A percentile compares a stretch with the other conserved stretches of the same genome.
These are phyloP conservation scores for Phallus indusiatus DNA, from an alignment of 768 basidiomycete species.

Conservation along the genomic window DNA sequence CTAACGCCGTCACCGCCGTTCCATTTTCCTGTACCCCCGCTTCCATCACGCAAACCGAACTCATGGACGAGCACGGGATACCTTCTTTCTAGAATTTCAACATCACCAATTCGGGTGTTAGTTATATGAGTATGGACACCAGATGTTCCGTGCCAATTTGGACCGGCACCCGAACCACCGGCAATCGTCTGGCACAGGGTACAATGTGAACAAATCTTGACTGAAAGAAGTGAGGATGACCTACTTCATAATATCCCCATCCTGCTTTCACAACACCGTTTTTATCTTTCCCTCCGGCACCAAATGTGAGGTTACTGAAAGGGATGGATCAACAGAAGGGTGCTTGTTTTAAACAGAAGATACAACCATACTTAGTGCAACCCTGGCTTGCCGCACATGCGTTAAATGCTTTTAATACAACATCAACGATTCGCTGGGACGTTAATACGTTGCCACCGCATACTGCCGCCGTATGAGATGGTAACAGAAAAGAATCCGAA, in stretches of 20 bases:
- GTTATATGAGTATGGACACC: constrained; percentile 94
- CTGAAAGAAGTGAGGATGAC: constrained; percentile 6
- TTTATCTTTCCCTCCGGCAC: constrained; percentile 76
- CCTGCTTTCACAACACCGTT: constrained; percentile 67
- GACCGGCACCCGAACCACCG: constrained; percentile 88
- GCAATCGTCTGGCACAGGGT: constrained; percentile 64
- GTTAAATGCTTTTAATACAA: constrained; percentile 86
- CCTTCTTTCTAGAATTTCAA: constrained; percentile 87
- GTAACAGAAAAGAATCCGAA: constrained; percentile 64
- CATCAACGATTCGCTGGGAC: constrained; percentile 89
- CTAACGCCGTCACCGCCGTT: constrained; percentile 78
- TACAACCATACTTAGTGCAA: constrained; percentile 66
- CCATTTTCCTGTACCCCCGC: constrained; percentile 64
- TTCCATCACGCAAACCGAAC: constrained; percentile 65
- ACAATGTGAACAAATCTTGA: background rate
- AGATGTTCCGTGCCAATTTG: constrained; percentile 83
- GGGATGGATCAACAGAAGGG: background rate
- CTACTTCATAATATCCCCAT: constrained; percentile 85
- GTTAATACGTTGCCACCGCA: constrained; percentile 91
- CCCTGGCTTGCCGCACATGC: constrained; percentile 91
- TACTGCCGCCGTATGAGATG: constrained; percentile 80
- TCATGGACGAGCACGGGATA: constrained; percentile 86
- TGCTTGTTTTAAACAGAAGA: constrained; percentile 6
- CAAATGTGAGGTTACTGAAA: constrained; percentile 77
- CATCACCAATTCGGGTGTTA: constrained; percentile 87